phyloP scores from a whole-genome alignment of 2,329 filamentous ascomycete species.

The Cercospora beticola region DNA sequence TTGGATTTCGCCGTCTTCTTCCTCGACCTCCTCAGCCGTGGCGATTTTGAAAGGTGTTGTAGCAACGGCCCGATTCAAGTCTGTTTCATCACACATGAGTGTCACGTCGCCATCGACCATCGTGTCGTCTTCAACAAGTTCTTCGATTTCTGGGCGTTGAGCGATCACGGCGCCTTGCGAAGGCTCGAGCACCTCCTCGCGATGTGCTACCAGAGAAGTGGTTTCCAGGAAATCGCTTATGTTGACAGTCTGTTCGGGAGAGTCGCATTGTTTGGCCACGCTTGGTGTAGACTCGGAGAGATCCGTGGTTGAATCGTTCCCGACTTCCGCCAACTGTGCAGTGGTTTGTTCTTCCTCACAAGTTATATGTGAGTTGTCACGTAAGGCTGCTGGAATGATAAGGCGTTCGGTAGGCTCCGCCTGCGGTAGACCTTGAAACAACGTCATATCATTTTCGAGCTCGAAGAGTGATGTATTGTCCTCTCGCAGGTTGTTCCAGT shows the following conservation, averaged over 20 bases:
- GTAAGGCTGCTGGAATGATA: slow-evolving; percentile 5
- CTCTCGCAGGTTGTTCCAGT: slow-evolving; percentile 35
- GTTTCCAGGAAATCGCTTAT: slow-evolving; percentile 36
- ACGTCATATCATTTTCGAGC: slow-evolving; percentile 27
- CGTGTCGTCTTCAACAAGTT: not conserved
- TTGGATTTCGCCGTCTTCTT: slow-evolving; percentile 4
- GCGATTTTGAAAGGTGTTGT: slow-evolving; percentile 12
- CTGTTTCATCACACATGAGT: slow-evolving; percentile 5
- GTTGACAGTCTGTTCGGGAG: slow-evolving; percentile 27
- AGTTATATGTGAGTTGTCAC: not conserved
- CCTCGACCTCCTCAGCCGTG: slow-evolving; percentile 10
- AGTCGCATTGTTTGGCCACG: not conserved
- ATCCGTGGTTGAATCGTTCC: not conserved
- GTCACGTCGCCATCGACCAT: slow-evolving; percentile 34
- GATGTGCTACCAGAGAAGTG: not conserved
- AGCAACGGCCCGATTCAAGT: not conserved
- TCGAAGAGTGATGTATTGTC: slow-evolving; percentile 35
- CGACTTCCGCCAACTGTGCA: not conserved
- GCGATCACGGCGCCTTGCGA: not conserved
- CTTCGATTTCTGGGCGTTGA: slow-evolving; percentile 3
- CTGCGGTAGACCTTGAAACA: slow-evolving; percentile 16
- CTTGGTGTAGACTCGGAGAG: not conserved
- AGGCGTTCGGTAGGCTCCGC: slow-evolving; percentile 19
- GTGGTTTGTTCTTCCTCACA: not conserved
- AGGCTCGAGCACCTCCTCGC: not conserved